Base-by-base conservation (phyloP, 2,329 filamentous ascomycete genomes). In the Aspergillus ochraceoroseus region DNA sequence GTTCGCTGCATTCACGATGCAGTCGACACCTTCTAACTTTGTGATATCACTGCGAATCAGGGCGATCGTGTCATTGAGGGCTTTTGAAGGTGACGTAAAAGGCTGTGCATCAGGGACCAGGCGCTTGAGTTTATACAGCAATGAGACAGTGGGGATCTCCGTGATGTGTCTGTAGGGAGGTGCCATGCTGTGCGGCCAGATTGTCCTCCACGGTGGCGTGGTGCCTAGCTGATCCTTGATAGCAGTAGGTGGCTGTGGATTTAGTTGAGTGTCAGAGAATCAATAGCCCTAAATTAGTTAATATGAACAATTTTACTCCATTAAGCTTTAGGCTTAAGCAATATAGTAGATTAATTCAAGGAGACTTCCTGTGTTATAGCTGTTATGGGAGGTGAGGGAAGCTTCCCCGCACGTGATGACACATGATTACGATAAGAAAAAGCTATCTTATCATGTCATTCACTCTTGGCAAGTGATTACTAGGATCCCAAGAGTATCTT, bases 1-100 rank as follows among this genome's bases (percentile, higher is more conserved):
- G 63, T 96, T 96, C 30, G 92, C 90, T 1, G 92, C 90, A 62
- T 96, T 96, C 62, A 96, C 89, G 53, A 95, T 92, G 49, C 84
- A 83, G 57, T 88, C 86, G 31, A 88, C 75, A 5, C 34, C 43
- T 20, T 74, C 62, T 3, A 96, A 77, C 9, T 73, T 80, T 9
- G 89, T 95, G 63, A 96, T 94, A 63, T 95, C 87, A 52, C 79
- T 78, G 41, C 78, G 76, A 50, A 87, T 73, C 25, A 90, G 68
- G 31, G 77, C 78, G 54, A 95, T 74, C n/a, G 43, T 61, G 27
- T 63, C 51, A 35, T 65, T 65, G 28, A 85, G 70, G 7, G 64
- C 53, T 41, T 73, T 62, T n/a, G 74, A 77, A 5, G 70, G 64
- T 13, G 60, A 52, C 3, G 63, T 59, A 50, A 52, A 30, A 45